Evolutionary conservation across 1,284 basidiomycete genomes (phyloP).

Genomic region (Vanrija sp.): DNA sequence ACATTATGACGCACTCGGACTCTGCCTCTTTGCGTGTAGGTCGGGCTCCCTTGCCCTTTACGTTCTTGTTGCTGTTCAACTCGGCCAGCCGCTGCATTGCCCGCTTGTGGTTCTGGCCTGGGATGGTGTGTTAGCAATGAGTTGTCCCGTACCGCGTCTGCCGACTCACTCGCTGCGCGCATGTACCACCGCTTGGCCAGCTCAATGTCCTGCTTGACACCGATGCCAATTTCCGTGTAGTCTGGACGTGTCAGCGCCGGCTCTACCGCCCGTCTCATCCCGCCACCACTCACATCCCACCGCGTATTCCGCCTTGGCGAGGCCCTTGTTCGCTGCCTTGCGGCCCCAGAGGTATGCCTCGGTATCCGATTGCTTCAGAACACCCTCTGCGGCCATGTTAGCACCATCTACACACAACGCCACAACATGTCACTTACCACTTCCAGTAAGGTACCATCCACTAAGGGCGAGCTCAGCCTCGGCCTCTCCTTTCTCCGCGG

Average conservation of each 20-base stretch:
- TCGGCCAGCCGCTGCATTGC: conserved; percentile 88
- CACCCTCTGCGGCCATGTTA: conserved; percentile 60
- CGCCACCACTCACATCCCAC: conserved; percentile 61
- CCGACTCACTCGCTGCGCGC: conserved; percentile 80
- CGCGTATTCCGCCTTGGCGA: conserved; percentile 92
- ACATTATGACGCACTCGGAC: conserved; percentile 83
- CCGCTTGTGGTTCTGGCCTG: conserved; percentile 45
- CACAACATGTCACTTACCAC: conserved; percentile 37
- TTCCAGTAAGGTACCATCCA: conserved; percentile 96
- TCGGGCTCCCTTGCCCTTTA: conserved; percentile 56
- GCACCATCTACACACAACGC: conserved; percentile 2
- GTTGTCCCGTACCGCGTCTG: not conserved
- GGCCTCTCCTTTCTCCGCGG: conserved; percentile 89
- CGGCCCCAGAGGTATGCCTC: conserved; percentile 97
- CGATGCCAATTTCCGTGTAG: conserved; percentile 96
- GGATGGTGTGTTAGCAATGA: conserved; percentile 2
- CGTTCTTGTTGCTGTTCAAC: conserved; percentile 48
- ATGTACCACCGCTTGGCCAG: conserved; percentile 99
- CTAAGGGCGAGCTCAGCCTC: conserved; percentile 93
- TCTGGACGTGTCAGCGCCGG: conserved; percentile 47
- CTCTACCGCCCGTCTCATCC: not conserved
- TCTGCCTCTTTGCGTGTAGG: conserved; percentile 88
- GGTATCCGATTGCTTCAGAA: conserved; percentile 93
- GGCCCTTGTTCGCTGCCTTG: conserved; percentile 85
- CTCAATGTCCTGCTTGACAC: conserved; percentile 91